Percentiles rank a stretch among this genome's conserved stretches.
Conservation (phyloP, 2,329 filamentous ascomycete genomes). For the Byssochlamys sp. region DNA sequence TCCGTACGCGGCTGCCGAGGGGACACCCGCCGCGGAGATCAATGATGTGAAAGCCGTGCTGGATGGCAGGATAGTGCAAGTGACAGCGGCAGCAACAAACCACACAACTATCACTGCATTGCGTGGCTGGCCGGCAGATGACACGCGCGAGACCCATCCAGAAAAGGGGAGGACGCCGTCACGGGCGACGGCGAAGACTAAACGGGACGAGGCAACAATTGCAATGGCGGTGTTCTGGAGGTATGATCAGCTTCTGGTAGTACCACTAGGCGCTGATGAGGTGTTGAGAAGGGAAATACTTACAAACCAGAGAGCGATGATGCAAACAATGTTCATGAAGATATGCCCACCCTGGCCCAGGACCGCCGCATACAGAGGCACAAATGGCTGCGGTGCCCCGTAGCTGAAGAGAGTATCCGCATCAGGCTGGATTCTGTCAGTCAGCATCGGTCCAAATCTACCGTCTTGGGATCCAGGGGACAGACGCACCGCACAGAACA, state of each 20-base stretch:
- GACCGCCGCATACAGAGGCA: slow-evolving; percentile 48
- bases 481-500: slow-evolving; percentile 46
- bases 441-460: slow-evolving; percentile 4
- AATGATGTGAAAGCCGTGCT: slow-evolving; percentile 46
- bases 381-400: slow-evolving; percentile 49
- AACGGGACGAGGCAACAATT: slow-evolving; percentile 50
- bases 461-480: background rate
- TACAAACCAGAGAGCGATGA: slow-evolving; percentile 44
- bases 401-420: slow-evolving; percentile 45
- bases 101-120: slow-evolving; percentile 54
- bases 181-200: slow-evolving; percentile 54
- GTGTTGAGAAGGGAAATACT: slow-evolving; percentile 11
- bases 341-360: slow-evolving; percentile 49
- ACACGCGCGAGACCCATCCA: slow-evolving; percentile 47
- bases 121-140: slow-evolving; percentile 46
- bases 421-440: slow-evolving; percentile 35
- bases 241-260: slow-evolving; percentile 5
- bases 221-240: slow-evolving; percentile 49
- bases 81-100: slow-evolving; percentile 44
- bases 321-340: slow-evolving; percentile 53
- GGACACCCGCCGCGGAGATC: slow-evolving; percentile 45
- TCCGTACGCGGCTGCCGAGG: slow-evolving; percentile 44
- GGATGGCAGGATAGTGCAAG: slow-evolving; percentile 52
- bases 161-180: slow-evolving; percentile 54
- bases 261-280: background rate